These are phyloP conservation scores for Filosporella fistucella DNA, from an alignment of 495 filamentous ascomycete species.

Conservation along the genomic window DNA sequence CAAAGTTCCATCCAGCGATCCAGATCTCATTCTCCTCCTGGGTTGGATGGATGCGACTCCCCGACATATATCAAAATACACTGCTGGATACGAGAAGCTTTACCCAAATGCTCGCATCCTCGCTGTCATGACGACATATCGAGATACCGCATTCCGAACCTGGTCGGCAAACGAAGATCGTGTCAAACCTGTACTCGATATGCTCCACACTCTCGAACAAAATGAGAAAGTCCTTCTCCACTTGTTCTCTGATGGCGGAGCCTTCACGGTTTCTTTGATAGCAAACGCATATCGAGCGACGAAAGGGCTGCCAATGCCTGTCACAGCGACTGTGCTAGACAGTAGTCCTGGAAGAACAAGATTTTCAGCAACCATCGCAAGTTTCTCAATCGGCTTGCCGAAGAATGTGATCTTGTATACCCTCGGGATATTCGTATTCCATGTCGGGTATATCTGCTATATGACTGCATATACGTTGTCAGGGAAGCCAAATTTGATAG, in stretches of 20 bases:
- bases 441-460: slow-evolving; percentile 22
- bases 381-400: slow-evolving; percentile 20
- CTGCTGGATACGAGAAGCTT: slow-evolving; percentile 31
- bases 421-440: slow-evolving; percentile 20
- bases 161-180: slow-evolving; percentile 8
- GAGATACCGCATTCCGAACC: slow-evolving; percentile 5
- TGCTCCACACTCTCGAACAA: slow-evolving; percentile 11
- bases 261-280: slow-evolving; percentile 27
- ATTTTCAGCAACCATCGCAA: slow-evolving; percentile 33
- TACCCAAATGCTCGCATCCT: slow-evolving; percentile 36
- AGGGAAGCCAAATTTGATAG: slow-evolving; percentile 24
- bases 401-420: slow-evolving; percentile 15
- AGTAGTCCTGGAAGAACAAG: slow-evolving; percentile 27
- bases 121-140: slow-evolving; percentile 15
- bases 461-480: slow-evolving; percentile 21
- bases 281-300: slow-evolving; percentile 21
- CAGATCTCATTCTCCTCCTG: slow-evolving; percentile 35
- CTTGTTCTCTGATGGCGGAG: slow-evolving; percentile 40
- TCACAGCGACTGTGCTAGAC: slow-evolving; percentile 31
- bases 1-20: slow-evolving; percentile 7
- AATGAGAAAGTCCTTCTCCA: slow-evolving; percentile 32
- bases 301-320: slow-evolving; percentile 18
- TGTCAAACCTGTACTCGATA: slow-evolving; percentile 13
- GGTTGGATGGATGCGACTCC: slow-evolving; percentile 39
- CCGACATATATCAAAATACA: slow-evolving; percentile 39